Percentiles rank a stretch among this genome's conserved stretches.
Evolutionary conservation across 2,329 filamentous ascomycete species (phyloP).

Genomic region (Geosmithia putterillii): DNA sequence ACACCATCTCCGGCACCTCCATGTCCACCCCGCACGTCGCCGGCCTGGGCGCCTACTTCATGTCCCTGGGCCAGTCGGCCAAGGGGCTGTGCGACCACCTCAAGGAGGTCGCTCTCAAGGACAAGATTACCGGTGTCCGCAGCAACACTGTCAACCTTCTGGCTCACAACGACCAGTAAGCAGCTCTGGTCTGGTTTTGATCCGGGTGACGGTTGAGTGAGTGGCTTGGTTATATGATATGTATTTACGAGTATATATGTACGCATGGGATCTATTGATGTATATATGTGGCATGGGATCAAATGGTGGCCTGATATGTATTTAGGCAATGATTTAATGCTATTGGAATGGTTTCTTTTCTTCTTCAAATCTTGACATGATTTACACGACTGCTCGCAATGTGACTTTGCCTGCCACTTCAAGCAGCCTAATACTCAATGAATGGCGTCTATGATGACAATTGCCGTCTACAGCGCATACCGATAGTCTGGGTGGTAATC

Average conservation of each 20-base stretch:
- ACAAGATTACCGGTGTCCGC: slow-evolving; percentile 19
- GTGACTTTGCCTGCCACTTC: background rate
- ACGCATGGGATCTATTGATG: no score
- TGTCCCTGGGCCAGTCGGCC: slow-evolving; percentile 30
- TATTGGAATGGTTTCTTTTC: no score
- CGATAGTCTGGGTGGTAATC: slow-evolving; percentile 12
- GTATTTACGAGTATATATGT: no score
- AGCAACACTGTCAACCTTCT: slow-evolving; percentile 18
- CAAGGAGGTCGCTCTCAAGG: slow-evolving; percentile 22
- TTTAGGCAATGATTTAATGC: no score
- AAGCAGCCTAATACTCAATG: background rate
- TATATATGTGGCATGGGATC: no score
- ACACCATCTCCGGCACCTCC: slow-evolving; percentile 34
- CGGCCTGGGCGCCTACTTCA: slow-evolving; percentile 51
- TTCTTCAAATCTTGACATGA: no score
- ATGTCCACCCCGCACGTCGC: slow-evolving; percentile 53
- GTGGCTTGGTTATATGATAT: no score
- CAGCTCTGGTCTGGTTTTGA: background rate
- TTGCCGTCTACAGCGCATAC: slow-evolving; percentile 8
- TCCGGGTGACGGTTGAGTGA: no score
- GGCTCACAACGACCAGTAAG: slow-evolving; percentile 18
- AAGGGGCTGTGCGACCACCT: slow-evolving; percentile 27
- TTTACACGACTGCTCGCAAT: no score
- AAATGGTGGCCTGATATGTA: no score
- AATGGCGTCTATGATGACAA: background rate